Percentiles rank a stretch among this genome's conserved stretches.
phyloP scores from a whole-genome alignment of 148 eudicot genomes.

The Dysphania ambrosioides region DNA sequence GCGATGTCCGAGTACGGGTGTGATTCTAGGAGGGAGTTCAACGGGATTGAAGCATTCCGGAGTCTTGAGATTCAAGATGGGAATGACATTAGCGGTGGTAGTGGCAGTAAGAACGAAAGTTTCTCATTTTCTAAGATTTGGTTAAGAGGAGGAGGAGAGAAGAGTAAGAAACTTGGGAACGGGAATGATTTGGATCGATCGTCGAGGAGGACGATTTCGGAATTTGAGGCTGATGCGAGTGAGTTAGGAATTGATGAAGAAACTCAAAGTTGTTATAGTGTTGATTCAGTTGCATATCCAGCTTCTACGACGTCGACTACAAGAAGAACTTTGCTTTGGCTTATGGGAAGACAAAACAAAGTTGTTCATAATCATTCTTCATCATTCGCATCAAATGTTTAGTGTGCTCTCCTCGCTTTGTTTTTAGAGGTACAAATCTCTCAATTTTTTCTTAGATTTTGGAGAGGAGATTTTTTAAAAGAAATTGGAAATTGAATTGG shows the following conservation, averaged over 20 bases:
- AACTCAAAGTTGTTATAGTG: conserved; percentile 51
- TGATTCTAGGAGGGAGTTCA: conserved; percentile 64
- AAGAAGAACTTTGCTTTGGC: conserved; percentile 75
- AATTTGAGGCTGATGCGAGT: conserved; percentile 43
- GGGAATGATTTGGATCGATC: conserved; percentile 24
- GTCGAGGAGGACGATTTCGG: conserved; percentile 51
- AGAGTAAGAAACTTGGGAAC: conserved; percentile 31
- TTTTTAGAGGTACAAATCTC: neutral
- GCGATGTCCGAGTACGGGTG: conserved; percentile 79
- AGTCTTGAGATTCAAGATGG: conserved; percentile 13
- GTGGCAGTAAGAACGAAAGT: conserved; percentile 45
- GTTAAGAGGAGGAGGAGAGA: conserved; percentile 46
- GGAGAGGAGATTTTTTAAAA: neutral
- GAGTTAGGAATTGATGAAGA: conserved; percentile 54
- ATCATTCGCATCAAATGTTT: conserved; percentile 47
- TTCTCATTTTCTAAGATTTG: conserved; percentile 77
- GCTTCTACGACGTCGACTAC: conserved; percentile 50
- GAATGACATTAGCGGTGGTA: neutral
- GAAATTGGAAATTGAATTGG: neutral
- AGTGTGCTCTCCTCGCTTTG: conserved; percentile 5
- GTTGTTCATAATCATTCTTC: conserved; percentile 49
- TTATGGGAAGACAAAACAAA: conserved; percentile 75
- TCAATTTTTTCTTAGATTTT: neutral
- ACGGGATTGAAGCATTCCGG: conserved; percentile 46
- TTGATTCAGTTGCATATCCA: conserved; percentile 52